Percentiles rank a stretch among this genome's conserved stretches.
Evolutionary conservation across 2,329 filamentous ascomycete species (phyloP).

Genomic region (Botryosphaeria agaves): DNA sequence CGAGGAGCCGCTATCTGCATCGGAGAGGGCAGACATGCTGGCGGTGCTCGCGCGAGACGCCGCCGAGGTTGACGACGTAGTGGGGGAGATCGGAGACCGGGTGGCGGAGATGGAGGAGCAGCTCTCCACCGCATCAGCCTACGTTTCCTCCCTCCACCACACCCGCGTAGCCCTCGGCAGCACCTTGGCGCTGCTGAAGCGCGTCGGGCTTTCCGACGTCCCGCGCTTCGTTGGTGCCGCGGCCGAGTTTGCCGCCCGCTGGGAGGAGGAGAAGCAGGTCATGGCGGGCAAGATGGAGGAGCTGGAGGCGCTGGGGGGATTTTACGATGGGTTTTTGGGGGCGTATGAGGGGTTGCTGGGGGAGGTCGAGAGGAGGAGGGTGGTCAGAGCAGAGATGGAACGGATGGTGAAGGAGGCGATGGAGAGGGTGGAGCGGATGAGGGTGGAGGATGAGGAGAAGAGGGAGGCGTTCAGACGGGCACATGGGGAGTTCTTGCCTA

Average conservation of each 20-base stretch:
- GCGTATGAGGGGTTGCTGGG: slow-evolving; percentile 75
- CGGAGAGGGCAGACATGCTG: slow-evolving; percentile 71
- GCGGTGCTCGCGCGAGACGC: slow-evolving; percentile 59
- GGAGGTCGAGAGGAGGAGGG: slow-evolving; percentile 60
- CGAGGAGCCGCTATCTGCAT: slow-evolving; percentile 54
- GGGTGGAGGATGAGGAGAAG: slow-evolving; percentile 43
- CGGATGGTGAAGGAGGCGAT: slow-evolving; percentile 61
- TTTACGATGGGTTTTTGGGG: slow-evolving; percentile 73
- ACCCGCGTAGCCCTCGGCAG: slow-evolving; percentile 41
- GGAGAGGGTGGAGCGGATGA: slow-evolving; percentile 55
- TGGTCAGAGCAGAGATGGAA: slow-evolving; percentile 56
- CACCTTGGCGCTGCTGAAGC: slow-evolving; percentile 49
- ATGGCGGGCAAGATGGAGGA: slow-evolving; percentile 56
- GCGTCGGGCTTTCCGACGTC: slow-evolving; percentile 48
- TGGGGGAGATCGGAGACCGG: slow-evolving; percentile 53
- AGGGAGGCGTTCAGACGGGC: slow-evolving; percentile 66
- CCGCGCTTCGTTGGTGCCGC: slow-evolving; percentile 47
- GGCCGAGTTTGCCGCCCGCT: slow-evolving; percentile 43
- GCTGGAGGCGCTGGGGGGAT: slow-evolving; percentile 58
- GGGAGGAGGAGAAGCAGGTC: slow-evolving; percentile 56
- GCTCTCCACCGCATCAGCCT: slow-evolving; percentile 43
- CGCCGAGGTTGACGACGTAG: slow-evolving; percentile 42
- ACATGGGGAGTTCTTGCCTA: slow-evolving; percentile 72
- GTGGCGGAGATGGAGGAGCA: slow-evolving; percentile 61
- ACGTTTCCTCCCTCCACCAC: slow-evolving; percentile 39